These are phyloP conservation scores for Fusarium anthophilum DNA, from an alignment of 2,329 filamentous ascomycete genomes.

Conservation along the genomic window DNA sequence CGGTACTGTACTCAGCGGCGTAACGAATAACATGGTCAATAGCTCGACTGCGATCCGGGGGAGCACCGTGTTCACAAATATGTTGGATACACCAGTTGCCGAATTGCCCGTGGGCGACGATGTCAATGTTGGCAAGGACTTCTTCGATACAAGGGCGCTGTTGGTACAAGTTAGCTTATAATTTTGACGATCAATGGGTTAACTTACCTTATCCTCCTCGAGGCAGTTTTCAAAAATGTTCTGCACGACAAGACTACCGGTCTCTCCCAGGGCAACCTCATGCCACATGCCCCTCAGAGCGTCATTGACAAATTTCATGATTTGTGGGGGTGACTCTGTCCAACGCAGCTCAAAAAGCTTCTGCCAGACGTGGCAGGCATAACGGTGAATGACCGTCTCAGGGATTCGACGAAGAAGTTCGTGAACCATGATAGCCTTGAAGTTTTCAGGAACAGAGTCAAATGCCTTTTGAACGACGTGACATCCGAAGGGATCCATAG, in stretches of 20 bases:
- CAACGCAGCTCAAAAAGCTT: constrained; percentile 98
- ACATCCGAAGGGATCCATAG: constrained; percentile 98
- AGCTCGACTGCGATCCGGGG: constrained; percentile 89
- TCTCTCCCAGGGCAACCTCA: constrained; percentile 95
- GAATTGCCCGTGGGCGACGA: constrained; percentile 96
- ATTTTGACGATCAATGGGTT: background rate
- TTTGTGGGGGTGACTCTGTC: constrained; percentile 93
- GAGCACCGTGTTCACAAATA: constrained; percentile 94
- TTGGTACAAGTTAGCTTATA: constrained; percentile 27
- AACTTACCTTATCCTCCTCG: constrained; percentile 93
- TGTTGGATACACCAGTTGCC: constrained; percentile 99
- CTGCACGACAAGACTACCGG: constrained; percentile 96
- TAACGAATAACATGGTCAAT: constrained; percentile 95
- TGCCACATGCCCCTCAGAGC: constrained; percentile 97
- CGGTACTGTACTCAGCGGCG: constrained; percentile 96
- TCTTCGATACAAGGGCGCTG: constrained; percentile 97
- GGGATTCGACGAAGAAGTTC: constrained; percentile 94
- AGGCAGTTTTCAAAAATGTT: constrained; percentile 99
- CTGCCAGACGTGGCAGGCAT: constrained; percentile 99
- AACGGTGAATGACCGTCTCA: constrained; percentile 97
- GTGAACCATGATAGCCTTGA: constrained; percentile 99
- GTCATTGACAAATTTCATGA: constrained; percentile 99
- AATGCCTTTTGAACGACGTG: constrained; percentile 99
- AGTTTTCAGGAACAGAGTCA: constrained; percentile 95
- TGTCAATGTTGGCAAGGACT: constrained; percentile 92